Base-by-base conservation (phyloP, 495 filamentous ascomycete species). In the Hypoxylon subgilvum region DNA sequence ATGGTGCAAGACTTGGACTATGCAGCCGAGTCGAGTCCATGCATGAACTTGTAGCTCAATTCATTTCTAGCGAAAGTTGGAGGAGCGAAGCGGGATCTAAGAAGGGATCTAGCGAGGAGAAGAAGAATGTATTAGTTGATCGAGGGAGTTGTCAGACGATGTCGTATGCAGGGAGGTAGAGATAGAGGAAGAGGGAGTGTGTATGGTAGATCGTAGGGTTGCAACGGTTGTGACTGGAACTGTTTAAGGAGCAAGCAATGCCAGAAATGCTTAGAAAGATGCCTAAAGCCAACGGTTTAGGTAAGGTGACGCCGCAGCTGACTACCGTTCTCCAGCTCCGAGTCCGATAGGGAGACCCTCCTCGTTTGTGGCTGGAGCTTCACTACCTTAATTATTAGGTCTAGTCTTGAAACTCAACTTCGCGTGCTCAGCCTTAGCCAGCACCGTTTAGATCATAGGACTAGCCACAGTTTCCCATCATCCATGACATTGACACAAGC, bases 1-100 rank as follows among this genome's bases (percentile, higher is more conserved):
- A 90, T 91, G 69, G 71, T 66, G 59, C 54, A 53, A 50, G 51
- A 40, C 65, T 56, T 58, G 47, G 51, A 40, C 65, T 56, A 54
- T 58, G 30, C 52, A 42, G 58, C 58, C 27, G 52, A 61, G 54
- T 63, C 54, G 43, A 58, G 65, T 53, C 65, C 59, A 67, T 27
- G 23, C 23, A 27, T 68, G 48, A 38, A 63, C 41, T 47, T 54
- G 44, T 47, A 45, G 21, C 36, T 63, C 50, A 70, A 65, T 70
- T 70, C 67, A 70, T 70, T 55, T 63, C 67, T 54, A 46, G 18
- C 6, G 35, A 35, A 3, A 23, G 44, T 41, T n/a, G 25, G 35
- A 38, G 27, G 42, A 25, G 34, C 27, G 23, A 45, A 31, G 46
- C 25, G 22, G 38, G 40, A 36, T 14, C n/a, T 12, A 34, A 8